Conservation (phyloP, 1,139 yeast species). For the Lodderomyces metapsilosis region DNA sequence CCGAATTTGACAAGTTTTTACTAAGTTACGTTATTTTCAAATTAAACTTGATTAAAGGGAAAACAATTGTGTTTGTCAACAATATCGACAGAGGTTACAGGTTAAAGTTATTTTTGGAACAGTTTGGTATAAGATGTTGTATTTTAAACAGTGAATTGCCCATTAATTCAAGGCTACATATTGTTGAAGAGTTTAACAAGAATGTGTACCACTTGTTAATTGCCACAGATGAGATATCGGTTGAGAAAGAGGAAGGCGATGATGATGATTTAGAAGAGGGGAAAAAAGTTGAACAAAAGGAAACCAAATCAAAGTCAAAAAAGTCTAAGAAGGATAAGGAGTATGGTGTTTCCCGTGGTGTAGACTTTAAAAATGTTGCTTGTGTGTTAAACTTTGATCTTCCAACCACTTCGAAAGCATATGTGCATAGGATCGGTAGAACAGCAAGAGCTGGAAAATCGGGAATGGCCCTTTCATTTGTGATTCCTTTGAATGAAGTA, state of each 20-base stretch:
- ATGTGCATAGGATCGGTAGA: conserved; percentile 93
- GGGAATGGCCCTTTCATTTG: conserved; percentile 93
- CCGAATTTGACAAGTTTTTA: conserved; percentile 89
- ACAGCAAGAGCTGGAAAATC: conserved; percentile 97
- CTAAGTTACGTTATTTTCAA: conserved; percentile 90
- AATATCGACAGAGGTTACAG: conserved; percentile 95
- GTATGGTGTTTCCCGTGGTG: conserved; percentile 95
- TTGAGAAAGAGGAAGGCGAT: conserved; percentile 49
- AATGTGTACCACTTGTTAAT: conserved; percentile 83
- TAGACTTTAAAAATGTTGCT: conserved; percentile 93
- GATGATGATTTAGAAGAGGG: conserved; percentile 43
- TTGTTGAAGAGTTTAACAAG: conserved; percentile 92
- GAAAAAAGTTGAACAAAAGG: conserved; percentile 35
- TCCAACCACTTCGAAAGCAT: conserved; percentile 86
- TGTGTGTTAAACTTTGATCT: conserved; percentile 95
- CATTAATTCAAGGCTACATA: conserved; percentile 86
- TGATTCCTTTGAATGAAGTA: conserved; percentile 77
- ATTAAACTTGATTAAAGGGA: conserved; percentile 84
- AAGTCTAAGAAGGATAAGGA: conserved; percentile 58
- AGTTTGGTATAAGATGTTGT: conserved; percentile 88
- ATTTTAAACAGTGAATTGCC: conserved; percentile 93
- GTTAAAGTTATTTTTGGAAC: conserved; percentile 85
- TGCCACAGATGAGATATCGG: conserved; percentile 76
- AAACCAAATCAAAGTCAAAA: conserved; percentile 28
- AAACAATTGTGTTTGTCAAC: conserved; percentile 87